Percentiles rank a stretch among this genome's conserved stretches.
Evolutionary conservation across 78 protist genomes (phyloP).

Genomic region (Emiliania huxleyi): DNA sequence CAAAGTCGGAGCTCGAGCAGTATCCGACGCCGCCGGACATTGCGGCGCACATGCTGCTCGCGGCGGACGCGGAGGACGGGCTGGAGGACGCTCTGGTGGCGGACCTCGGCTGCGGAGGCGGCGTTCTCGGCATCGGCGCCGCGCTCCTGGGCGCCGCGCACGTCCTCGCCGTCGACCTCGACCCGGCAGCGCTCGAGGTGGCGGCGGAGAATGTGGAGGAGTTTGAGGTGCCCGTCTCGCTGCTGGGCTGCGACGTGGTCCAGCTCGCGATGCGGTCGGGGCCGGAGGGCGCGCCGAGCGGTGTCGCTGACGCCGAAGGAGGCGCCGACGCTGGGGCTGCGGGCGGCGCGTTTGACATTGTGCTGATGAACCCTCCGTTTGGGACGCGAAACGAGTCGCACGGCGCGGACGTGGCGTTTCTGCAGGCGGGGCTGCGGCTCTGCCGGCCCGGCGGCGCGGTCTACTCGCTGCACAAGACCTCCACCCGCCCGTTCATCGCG

Average conservation of each 20-base stretch:
- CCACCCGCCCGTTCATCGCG: constrained; percentile 33
- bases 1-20: constrained; percentile 62
- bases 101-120: constrained; percentile 73
- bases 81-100: constrained; percentile 44
- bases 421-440: constrained; percentile 17
- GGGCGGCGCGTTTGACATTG: background rate
- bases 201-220: constrained; percentile 44
- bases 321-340: background rate
- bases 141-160: constrained; percentile 50
- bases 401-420: constrained; percentile 68
- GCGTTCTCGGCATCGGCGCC: constrained; percentile 55
- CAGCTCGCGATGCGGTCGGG: background rate
- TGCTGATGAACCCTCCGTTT: constrained; percentile 80
- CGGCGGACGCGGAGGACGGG: constrained; percentile 37
- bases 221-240: background rate
- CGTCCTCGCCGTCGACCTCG: constrained; percentile 61
- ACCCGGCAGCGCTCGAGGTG: constrained; percentile 49
- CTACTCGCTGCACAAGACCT: constrained; percentile 56
- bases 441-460: background rate
- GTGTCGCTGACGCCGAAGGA: background rate
- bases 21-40: constrained; percentile 68
- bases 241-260: background rate
- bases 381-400: constrained; percentile 54
- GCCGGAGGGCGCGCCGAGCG: background rate
- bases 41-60: constrained; percentile 45